phyloP scores from a whole-genome alignment of 345 rosid genomes.

The Nephelium lappaceum region DNA sequence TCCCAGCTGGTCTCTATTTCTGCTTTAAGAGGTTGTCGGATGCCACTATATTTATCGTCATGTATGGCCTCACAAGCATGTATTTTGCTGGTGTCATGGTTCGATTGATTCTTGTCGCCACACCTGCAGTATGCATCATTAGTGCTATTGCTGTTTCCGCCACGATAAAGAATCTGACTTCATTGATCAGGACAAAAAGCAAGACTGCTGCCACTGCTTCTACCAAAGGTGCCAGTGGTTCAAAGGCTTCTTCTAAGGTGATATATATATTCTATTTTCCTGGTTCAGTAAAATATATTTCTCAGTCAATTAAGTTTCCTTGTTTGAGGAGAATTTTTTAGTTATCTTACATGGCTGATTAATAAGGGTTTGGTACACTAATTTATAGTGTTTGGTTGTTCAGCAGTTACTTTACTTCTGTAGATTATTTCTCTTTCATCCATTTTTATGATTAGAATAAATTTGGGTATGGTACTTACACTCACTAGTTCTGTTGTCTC shows the following conservation, averaged over 20 bases:
- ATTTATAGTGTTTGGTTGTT: background rate
- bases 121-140: slow-evolving; percentile 95
- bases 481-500: background rate
- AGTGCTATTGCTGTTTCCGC: slow-evolving; percentile 98
- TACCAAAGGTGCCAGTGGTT: slow-evolving; percentile 62
- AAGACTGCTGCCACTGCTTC: slow-evolving; percentile 67
- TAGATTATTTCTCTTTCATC: background rate
- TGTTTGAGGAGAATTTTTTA: background rate
- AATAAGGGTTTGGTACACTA: no score
- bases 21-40: slow-evolving; percentile 96
- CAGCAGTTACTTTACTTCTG: background rate
- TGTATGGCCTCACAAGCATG: slow-evolving; percentile 99
- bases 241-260: slow-evolving; percentile 90
- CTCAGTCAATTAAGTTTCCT: background rate
- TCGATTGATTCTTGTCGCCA: slow-evolving; percentile 94
- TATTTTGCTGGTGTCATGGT: slow-evolving; percentile 99
- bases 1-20: slow-evolving; percentile 99
- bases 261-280: slow-evolving; percentile 5
- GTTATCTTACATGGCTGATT: no score
- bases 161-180: slow-evolving; percentile 80
- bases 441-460: background rate
- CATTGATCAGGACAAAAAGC: slow-evolving; percentile 67
- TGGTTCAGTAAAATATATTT: background rate
- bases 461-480: background rate
- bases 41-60: slow-evolving; percentile 94